These are phyloP conservation scores for Monosporozyma unispora DNA, from an alignment of 805 yeast species.

Conservation along the genomic window DNA sequence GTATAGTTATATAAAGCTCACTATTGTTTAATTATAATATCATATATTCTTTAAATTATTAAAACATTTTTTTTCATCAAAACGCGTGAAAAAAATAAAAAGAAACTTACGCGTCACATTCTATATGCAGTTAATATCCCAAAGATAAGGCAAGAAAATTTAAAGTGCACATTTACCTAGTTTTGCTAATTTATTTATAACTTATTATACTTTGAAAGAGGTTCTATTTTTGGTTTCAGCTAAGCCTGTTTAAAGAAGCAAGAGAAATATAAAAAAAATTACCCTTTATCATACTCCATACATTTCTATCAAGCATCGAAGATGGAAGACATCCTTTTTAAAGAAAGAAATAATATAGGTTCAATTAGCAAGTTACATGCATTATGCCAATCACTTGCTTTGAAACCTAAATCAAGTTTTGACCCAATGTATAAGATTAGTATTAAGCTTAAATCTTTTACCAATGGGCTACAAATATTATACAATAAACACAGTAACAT, in stretches of 20 bases:
- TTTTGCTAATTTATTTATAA: background rate
- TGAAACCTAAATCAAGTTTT: conserved; percentile 4
- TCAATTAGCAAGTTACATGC: background rate
- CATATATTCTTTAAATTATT: background rate
- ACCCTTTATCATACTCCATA: background rate
- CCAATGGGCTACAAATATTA: background rate
- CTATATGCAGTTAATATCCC: background rate
- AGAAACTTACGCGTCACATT: background rate
- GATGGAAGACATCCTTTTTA: background rate
- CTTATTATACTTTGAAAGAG: background rate
- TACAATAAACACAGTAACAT: conserved; percentile 1
- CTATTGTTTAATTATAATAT: background rate
- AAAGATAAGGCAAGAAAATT: background rate
- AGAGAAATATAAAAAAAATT: background rate
- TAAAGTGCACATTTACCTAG: background rate
- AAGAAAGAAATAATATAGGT: background rate
- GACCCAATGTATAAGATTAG: conserved; percentile 3
- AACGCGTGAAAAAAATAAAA: background rate
- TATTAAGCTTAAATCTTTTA: background rate
- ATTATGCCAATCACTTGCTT: conserved; percentile 1
- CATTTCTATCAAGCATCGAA: background rate
- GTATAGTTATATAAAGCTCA: background rate
- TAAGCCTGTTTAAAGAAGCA: background rate
- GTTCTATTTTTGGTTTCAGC: background rate
- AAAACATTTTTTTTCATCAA: background rate